Conservation (phyloP, 805 yeast genomes). For the Myxozyma nipponensis region DNA sequence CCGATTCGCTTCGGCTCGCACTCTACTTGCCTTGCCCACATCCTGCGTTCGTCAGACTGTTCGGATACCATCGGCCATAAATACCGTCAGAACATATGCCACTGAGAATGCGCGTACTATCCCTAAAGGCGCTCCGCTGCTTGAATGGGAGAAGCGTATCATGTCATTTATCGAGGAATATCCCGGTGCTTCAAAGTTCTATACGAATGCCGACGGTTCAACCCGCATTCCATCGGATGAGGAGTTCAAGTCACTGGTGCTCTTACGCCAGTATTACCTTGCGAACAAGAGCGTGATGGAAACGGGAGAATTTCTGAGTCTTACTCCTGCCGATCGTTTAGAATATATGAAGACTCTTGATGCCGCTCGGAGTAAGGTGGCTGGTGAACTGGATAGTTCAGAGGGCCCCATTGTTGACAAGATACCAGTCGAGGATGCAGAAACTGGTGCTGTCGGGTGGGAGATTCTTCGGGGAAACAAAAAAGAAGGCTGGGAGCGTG, state of each 20-base stretch:
- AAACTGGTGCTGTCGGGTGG: conserved; percentile 78
- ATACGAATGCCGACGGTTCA: conserved; percentile 72
- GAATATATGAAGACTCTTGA: conserved; percentile 52
- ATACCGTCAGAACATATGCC: background rate
- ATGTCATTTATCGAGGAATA: conserved; percentile 47
- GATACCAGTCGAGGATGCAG: conserved; percentile 75
- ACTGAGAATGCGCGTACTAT: conserved; percentile 16
- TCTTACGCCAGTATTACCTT: conserved; percentile 41
- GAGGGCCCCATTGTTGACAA: conserved; percentile 71
- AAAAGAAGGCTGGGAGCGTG: conserved; percentile 82
- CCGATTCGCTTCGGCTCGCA: background rate
- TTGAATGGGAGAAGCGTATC: conserved; percentile 21
- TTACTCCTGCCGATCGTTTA: conserved; percentile 52
- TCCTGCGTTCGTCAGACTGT: background rate
- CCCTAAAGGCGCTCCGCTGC: conserved; percentile 27
- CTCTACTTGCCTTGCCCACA: no score
- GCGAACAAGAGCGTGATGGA: conserved; percentile 38
- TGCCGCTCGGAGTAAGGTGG: conserved; percentile 1
- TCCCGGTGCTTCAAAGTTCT: conserved; percentile 62
- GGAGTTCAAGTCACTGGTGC: conserved; percentile 70
- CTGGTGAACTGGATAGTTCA: conserved; percentile 31
- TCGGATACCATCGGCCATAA: conserved; percentile 1
- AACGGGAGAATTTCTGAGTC: conserved; percentile 43
- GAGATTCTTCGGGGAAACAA: conserved; percentile 66
- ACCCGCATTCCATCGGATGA: conserved; percentile 64